Evolutionary conservation across 345 rosid species (phyloP), one percentile per base, ranked within the genome.

Genomic region (Eutrema japonicum): DNA sequence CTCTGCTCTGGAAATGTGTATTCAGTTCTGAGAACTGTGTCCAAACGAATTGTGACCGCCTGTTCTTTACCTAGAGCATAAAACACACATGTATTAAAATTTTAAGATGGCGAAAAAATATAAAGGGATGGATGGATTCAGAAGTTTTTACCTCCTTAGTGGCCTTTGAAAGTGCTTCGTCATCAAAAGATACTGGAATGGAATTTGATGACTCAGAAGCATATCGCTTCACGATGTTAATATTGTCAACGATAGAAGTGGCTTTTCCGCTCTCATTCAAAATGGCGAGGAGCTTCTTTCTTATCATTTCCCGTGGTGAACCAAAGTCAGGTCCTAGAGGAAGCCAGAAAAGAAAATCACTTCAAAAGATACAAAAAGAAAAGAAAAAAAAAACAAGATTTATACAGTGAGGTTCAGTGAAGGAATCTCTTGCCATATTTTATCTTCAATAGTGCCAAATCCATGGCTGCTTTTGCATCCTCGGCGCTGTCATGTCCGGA

Each of bases 401-500:
- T 49, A 22, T 9, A 57, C 7, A 49, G 11, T n/a, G 18, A 57
- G 37, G 33, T 50, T 36, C 27, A 42, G 58, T 36, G 29, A 29
- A 64, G 2, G 26, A 43, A 64, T 69, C 70, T 69, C 93, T 81
- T 78, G 56, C 99, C 99, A 78, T 89, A 73, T 72, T 68, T 88
- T 40, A 95, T 88, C 82, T 95, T 95, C 79, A 95, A 72, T 33
- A 90, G 70, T 40, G 99, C 92, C 74, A 95, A 77, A 55, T 95
- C 99, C 91, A 92, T 71, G 72, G 99, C 85, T 71, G 99, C 87
- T 81, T 78, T 83, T 70, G 99, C 99, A 86, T 92, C 99, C 80
- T 95, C 99, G 53, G 41, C 57, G 48, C 99, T 95, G 81, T 95
- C 97, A 55, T 95, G 97, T 60, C 97, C 99, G 58, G 61, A 68